These are phyloP conservation scores for Fusarium verticillioides DNA, from an alignment of 2,329 filamentous ascomycete genomes.

Conservation along the genomic window DNA sequence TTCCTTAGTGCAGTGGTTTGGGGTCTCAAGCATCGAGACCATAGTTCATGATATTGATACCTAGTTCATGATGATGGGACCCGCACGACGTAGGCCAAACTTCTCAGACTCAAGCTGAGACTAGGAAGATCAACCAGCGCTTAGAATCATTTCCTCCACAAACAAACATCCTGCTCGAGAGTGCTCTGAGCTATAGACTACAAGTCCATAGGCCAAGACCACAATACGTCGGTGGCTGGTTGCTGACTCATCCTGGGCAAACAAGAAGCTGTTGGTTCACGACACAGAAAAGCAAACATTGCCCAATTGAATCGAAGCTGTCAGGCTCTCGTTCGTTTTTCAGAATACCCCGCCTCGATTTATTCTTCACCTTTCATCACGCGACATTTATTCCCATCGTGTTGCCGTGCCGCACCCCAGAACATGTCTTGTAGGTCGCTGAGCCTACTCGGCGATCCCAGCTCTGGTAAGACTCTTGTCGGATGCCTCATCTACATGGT, in stretches of 20 bases:
- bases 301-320: neutral
- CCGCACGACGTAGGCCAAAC: neutral
- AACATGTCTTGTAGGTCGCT: neutral
- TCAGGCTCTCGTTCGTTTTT: neutral
- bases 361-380: neutral
- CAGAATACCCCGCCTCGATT: neutral
- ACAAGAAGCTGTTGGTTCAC: neutral
- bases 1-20: neutral
- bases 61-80: neutral
- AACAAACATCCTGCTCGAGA: rapidly evolving
- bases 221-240: neutral
- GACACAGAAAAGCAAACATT: neutral
- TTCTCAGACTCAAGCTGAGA: neutral
- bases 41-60: neutral
- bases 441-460: neutral
- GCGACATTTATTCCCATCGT: neutral
- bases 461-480: neutral
- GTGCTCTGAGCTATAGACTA: neutral
- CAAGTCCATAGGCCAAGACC: neutral
- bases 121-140: neutral
- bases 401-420: neutral
- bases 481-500: neutral
- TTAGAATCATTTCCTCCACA: neutral
- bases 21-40: neutral
- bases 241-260: neutral